These are phyloP conservation scores for Aspergillus uvarum DNA, from an alignment of 2,329 filamentous ascomycete genomes.

Conservation along the genomic window DNA sequence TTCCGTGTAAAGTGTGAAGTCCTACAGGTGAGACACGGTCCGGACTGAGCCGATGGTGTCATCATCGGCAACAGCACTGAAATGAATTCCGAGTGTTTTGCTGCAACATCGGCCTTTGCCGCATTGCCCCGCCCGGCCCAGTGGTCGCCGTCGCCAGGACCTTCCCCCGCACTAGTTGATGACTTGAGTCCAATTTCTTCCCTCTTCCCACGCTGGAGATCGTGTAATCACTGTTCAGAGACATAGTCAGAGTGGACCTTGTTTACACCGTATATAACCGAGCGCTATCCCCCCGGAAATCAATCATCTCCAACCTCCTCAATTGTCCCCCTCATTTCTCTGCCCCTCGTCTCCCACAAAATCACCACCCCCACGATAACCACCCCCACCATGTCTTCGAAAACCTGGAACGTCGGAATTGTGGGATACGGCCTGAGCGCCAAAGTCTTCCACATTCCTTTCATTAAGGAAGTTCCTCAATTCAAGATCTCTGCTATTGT, in stretches of 20 bases:
- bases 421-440: constrained; percentile 65
- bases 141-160: constrained; percentile 42
- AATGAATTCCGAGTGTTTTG: constrained; percentile 1
- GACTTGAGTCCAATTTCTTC: constrained; percentile 9
- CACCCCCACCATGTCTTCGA: constrained; percentile 38
- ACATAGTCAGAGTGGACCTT: not conserved
- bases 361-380: constrained; percentile 21
- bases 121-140: constrained; percentile 46
- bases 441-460: constrained; percentile 82
- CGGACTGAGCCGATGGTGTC: not conserved
- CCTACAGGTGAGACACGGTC: no score
- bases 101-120: constrained; percentile 56
- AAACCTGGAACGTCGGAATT: constrained; percentile 57
- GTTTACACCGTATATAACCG: constrained; percentile 10
- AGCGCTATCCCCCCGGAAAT: not conserved
- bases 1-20: not conserved
- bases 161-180: constrained; percentile 31
- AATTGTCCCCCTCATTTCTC: not conserved
- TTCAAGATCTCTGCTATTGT: constrained; percentile 73
- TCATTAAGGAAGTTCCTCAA: constrained; percentile 63
- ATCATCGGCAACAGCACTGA: not conserved
- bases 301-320: not conserved
- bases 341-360: not conserved
- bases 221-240: not conserved
- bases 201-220: not conserved